Conservation (phyloP, 1,139 yeast species). For the Geotrichum klebahnii region DNA sequence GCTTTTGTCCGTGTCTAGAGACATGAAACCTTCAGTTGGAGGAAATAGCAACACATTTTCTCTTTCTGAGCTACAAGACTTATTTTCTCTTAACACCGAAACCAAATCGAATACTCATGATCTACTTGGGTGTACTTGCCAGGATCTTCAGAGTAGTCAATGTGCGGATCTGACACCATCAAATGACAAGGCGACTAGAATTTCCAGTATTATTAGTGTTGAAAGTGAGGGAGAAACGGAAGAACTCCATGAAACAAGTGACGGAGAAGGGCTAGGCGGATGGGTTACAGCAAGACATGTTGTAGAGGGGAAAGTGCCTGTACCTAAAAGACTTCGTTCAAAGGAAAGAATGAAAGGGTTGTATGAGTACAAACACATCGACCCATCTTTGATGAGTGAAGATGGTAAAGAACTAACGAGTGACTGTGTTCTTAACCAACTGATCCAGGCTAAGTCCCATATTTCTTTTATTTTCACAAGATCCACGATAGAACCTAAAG, state of each 20-base stretch:
- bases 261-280: slow-evolving; percentile 33
- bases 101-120: slow-evolving; percentile 78
- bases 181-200: slow-evolving; percentile 13
- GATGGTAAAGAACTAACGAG: slow-evolving; percentile 12
- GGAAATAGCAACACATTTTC: slow-evolving; percentile 37
- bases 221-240: slow-evolving; percentile 21
- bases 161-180: not conserved
- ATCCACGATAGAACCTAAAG: slow-evolving; percentile 16
- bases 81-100: slow-evolving; percentile 56
- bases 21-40: slow-evolving; percentile 15
- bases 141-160: not conserved
- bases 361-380: slow-evolving; percentile 57
- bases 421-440: slow-evolving; percentile 10
- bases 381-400: slow-evolving; percentile 27
- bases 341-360: slow-evolving; percentile 49
- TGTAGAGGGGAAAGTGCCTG: slow-evolving; percentile 30
- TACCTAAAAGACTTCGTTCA: slow-evolving; percentile 27
- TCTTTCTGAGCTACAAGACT: slow-evolving; percentile 62
- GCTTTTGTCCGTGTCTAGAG: slow-evolving; percentile 13
- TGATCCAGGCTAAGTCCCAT: slow-evolving; percentile 3
- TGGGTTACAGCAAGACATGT: slow-evolving; percentile 50
- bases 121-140: slow-evolving; percentile 67
- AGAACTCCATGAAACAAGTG: slow-evolving; percentile 24
- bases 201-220: not conserved
- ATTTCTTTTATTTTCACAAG: slow-evolving; percentile 19